These are phyloP conservation scores for Albizia julibrissin DNA, from an alignment of 306 rosid genomes.

Conservation along the genomic window DNA sequence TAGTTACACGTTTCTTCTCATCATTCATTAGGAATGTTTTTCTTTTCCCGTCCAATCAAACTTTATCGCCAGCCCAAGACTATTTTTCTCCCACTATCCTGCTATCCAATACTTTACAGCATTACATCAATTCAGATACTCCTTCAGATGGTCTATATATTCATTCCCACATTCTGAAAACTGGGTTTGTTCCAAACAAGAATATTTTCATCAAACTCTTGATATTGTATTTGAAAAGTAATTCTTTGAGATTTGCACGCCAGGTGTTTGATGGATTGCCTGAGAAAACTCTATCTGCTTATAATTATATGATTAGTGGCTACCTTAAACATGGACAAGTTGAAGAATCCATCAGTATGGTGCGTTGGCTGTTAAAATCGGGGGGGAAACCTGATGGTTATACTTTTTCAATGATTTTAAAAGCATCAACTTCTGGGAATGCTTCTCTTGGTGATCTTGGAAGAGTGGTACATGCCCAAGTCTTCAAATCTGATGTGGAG, in stretches of 20 bases:
- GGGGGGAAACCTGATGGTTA: constrained; percentile 74
- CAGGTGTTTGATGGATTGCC: constrained; percentile 74
- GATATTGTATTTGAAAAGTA: constrained; percentile 61
- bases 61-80: constrained; percentile 35
- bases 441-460: constrained; percentile 47
- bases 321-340: constrained; percentile 63
- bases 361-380: constrained; percentile 53
- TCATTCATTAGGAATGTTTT: not conserved
- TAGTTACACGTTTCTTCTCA: constrained; percentile 32
- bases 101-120: constrained; percentile 59
- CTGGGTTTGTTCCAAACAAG: constrained; percentile 68
- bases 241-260: constrained; percentile 64
- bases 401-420: constrained; percentile 79
- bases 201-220: constrained; percentile 83
- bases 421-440: constrained; percentile 59
- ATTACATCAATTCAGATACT: constrained; percentile 66
- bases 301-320: constrained; percentile 76
- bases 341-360: constrained; percentile 53
- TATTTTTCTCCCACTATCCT: constrained; percentile 32
- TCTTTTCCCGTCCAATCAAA: constrained; percentile 1
- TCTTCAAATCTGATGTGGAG: constrained; percentile 57
- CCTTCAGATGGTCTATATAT: constrained; percentile 77
- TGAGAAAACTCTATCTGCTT: constrained; percentile 63
- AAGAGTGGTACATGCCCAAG: constrained; percentile 68
- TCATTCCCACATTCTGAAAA: constrained; percentile 73